phyloP scores from a whole-genome alignment of 2,329 filamentous ascomycete genomes.

The Fusarium sp. region DNA sequence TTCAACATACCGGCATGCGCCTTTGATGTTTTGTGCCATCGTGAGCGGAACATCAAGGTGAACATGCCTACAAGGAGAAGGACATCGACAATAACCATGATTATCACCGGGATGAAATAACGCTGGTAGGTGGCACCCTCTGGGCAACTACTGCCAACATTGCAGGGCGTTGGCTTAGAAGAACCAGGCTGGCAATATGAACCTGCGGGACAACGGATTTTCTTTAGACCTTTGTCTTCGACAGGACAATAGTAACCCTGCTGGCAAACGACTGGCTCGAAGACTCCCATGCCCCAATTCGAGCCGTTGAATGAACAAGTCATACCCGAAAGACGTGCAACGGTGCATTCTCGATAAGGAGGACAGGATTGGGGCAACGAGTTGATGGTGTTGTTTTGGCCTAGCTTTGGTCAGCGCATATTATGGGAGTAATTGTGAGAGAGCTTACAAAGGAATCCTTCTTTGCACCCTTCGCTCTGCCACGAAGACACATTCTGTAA shows the following conservation, averaged over 20 bases:
- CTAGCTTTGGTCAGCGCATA: conserved; percentile 38
- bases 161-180: conserved; percentile 59
- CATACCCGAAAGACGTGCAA: conserved; percentile 49
- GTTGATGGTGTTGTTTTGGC: conserved; percentile 59
- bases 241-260: conserved; percentile 62
- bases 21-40: conserved; percentile 32
- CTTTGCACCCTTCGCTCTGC: conserved; percentile 52
- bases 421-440: neutral
- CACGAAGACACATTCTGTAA: conserved; percentile 54
- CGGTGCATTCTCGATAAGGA: conserved; percentile 53
- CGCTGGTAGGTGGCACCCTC: conserved; percentile 56
- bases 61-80: conserved; percentile 51
- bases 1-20: conserved; percentile 26
- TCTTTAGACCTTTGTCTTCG: conserved; percentile 50
- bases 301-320: conserved; percentile 49
- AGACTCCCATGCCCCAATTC: conserved; percentile 58
- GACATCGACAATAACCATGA: conserved; percentile 58
- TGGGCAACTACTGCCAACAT: conserved; percentile 58
- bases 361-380: conserved; percentile 59
- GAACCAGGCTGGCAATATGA: conserved; percentile 64
- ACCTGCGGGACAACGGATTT: conserved; percentile 58
- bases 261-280: conserved; percentile 64
- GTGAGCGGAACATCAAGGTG: conserved; percentile 33
- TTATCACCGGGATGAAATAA: conserved; percentile 56
- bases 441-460: conserved; percentile 57